Conservation (phyloP, 108 stramenopile species). For the Nitzschia sp. region DNA sequence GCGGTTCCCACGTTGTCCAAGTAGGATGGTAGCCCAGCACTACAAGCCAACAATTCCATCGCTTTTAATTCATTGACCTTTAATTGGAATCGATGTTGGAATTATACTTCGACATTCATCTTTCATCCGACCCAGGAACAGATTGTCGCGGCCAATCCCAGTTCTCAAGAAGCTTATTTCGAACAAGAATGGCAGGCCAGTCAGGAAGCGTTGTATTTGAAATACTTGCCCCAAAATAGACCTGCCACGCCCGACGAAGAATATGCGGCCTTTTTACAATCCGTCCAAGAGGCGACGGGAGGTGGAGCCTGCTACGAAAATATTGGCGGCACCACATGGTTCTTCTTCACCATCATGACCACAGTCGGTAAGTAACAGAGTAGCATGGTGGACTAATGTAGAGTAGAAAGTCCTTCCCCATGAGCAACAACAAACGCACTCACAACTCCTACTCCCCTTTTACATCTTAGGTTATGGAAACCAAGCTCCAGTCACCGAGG, state of each 20-base stretch:
- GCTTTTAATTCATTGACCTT: slow-evolving; percentile 17
- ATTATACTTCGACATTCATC: background rate
- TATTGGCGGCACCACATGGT: slow-evolving; percentile 12
- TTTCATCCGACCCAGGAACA: slow-evolving; percentile 3
- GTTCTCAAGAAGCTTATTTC: slow-evolving; percentile 19
- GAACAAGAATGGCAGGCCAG: slow-evolving; percentile 9
- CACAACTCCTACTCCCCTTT: slow-evolving; percentile 3
- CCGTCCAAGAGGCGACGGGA: slow-evolving; percentile 23
- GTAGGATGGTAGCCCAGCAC: too few relatives aligned
- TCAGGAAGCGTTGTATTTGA: slow-evolving; percentile 9
- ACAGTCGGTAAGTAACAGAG: background rate
- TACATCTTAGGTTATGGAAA: slow-evolving; percentile 60
- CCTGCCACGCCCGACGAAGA: background rate
- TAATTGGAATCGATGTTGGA: slow-evolving; percentile 51
- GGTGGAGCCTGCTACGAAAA: slow-evolving; percentile 1
- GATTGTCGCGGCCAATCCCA: slow-evolving; percentile 4
- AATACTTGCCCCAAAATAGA: slow-evolving; percentile 9
- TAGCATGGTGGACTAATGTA: background rate
- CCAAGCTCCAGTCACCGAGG: slow-evolving; percentile 35
- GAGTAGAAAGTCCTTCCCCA: background rate
- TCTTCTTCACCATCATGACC: slow-evolving; percentile 33
- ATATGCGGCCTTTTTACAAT: background rate
- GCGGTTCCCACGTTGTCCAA: too few relatives aligned
- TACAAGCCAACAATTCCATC: background rate
- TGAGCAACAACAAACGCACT: background rate